Evolutionary conservation across 2,329 filamentous ascomycete species (phyloP), one percentile per base, ranked within the genome.

Genomic region (Endoconidiophora polonica): DNA sequence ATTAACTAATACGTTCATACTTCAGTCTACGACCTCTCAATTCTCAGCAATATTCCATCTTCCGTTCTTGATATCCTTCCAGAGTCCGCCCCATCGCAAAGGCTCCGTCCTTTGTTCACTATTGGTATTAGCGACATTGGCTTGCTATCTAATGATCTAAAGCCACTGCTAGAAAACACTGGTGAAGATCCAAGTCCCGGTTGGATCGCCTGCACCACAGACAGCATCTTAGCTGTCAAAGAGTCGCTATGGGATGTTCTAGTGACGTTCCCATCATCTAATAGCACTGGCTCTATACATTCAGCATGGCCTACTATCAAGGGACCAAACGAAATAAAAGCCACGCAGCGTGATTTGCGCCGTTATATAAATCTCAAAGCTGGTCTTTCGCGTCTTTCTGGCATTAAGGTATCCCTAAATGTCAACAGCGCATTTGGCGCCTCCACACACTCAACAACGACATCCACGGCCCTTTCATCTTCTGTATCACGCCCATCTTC

Each of bases 201-300:
- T 38, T 98, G 88, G 87, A 81, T 94, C 53, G 91, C 90, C 10
- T 95, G 88, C 63, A 95, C 90, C 2, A 96, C 90, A 1, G 91
- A 98, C 65, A 90, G 84, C 59, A 91, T 98, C 52, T 73, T 98
- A 12, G 79, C 78, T 44, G 83, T 86, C 64, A 96, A 96, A 66
- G 76, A 80, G 46, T 76, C 83, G 2, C 74, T 98, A 2, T 96
- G 87, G 71, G 91, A 98, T 61, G 73, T 95, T 58, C 74, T 95
- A 38, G 81, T 96, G 54, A 86, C 85, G 49, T 74, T 96, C 59
- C 86, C 87, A 0, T 24, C 39, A 10, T 22, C 36, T 4, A 36
- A 33, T 20, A 12, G 23, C 4, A 18, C 45, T 22, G 23, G 29
- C 33, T 14, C 16, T 39, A 20, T 24, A 33, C 70, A 75, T 56